Conservation (phyloP, 352 stramenopile genomes). For the Phytophthora vignae region DNA sequence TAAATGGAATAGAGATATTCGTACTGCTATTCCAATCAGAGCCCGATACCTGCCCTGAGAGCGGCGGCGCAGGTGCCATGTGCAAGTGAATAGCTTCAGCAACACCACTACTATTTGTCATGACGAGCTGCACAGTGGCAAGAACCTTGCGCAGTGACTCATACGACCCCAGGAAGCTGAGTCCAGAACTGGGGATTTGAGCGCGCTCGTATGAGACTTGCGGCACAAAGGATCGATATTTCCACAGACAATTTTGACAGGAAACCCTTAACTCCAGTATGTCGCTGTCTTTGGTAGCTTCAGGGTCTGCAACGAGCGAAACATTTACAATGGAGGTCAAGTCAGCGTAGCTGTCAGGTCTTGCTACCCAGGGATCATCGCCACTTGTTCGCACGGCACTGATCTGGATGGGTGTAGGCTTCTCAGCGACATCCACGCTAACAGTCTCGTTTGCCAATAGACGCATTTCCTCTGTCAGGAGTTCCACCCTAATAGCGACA, state of each 20-base stretch:
- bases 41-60: background rate
- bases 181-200: slow-evolving; percentile 22
- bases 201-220: slow-evolving; percentile 56
- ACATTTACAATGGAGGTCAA: slow-evolving; percentile 17
- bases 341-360: slow-evolving; percentile 1
- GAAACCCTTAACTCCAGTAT: slow-evolving; percentile 38
- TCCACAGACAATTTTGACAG: slow-evolving; percentile 40
- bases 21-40: slow-evolving; percentile 8
- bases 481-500: slow-evolving; percentile 17
- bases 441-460: slow-evolving; percentile 18
- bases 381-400: slow-evolving; percentile 3
- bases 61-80: background rate
- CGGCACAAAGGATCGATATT: slow-evolving; percentile 39
- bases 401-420: background rate
- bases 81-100: slow-evolving; percentile 22
- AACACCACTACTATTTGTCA: slow-evolving; percentile 1
- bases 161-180: slow-evolving; percentile 31
- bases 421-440: slow-evolving; percentile 12
- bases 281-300: background rate
- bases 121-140: slow-evolving; percentile 23
- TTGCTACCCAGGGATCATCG: slow-evolving; percentile 10
- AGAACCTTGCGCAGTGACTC: slow-evolving; percentile 33
- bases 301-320: slow-evolving; percentile 9
- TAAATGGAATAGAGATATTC: slow-evolving; percentile 22
- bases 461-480: slow-evolving; percentile 27